Percentiles rank a stretch among this genome's conserved stretches.
These are phyloP conservation scores for Daldinia bambusicola DNA, from an alignment of 495 filamentous ascomycete species.

Conservation along the genomic window DNA sequence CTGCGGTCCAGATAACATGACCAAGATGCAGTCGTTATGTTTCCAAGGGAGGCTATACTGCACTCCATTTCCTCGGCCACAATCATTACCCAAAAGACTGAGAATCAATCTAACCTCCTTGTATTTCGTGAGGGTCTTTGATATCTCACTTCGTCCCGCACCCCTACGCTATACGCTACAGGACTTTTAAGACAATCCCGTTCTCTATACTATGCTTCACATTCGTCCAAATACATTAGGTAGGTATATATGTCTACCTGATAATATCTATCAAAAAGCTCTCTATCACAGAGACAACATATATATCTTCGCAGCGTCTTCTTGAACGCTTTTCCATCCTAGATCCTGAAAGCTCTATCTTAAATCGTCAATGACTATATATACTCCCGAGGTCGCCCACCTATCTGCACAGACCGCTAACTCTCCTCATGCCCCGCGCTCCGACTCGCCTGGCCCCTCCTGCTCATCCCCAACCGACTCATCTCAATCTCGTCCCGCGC, in stretches of 20 bases:
- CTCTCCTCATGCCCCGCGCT: slow-evolving; percentile 21
- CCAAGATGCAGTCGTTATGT: too few species aligned
- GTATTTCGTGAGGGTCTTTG: neutral
- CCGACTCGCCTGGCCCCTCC: slow-evolving; percentile 36
- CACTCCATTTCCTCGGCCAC: too few species aligned
- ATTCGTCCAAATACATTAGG: neutral
- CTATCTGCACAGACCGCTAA: neutral
- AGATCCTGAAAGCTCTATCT: neutral
- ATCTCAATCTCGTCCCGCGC: slow-evolving; percentile 35
- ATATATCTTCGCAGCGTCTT: too few species aligned
- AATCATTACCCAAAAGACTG: too few species aligned
- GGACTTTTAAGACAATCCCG: too few species aligned
- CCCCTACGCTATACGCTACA: neutral
- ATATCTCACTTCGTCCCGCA: neutral
- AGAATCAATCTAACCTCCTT: too few species aligned
- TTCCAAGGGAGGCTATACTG: too few species aligned
- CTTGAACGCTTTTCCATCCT: too few species aligned
- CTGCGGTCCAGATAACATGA: neutral
- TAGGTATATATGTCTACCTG: neutral
- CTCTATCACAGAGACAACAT: too few species aligned
- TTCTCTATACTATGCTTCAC: neutral
- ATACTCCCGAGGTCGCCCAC: too few species aligned
- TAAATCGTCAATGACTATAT: neutral
- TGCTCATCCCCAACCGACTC: slow-evolving; percentile 36
- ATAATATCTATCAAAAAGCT: neutral